These are phyloP conservation scores for Aspergillus incahuasiensis DNA, from an alignment of 495 filamentous ascomycete species.

Conservation along the genomic window DNA sequence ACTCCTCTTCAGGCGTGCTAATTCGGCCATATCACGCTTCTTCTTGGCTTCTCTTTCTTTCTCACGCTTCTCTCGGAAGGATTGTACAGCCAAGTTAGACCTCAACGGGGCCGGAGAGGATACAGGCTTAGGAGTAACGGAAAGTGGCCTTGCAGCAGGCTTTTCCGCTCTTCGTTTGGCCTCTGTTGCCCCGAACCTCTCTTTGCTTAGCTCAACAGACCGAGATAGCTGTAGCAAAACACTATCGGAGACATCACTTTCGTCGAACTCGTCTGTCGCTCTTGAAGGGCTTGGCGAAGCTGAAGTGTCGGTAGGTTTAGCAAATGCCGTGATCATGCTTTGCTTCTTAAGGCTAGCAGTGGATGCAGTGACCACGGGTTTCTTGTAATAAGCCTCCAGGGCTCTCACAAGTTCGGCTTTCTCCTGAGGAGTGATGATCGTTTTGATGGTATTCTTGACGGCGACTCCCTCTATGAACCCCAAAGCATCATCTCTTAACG, in stretches of 20 bases:
- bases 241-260: conserved; percentile 34
- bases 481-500: conserved; percentile 56
- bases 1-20: conserved; percentile 59
- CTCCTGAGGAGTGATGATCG: conserved; percentile 69
- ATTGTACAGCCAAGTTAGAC: conserved; percentile 33
- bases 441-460: conserved; percentile 55
- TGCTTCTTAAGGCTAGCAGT: conserved; percentile 55
- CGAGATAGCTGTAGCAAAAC: conserved; percentile 41
- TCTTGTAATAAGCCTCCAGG: conserved; percentile 69
- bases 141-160: conserved; percentile 32
- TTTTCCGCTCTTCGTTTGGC: conserved; percentile 32
- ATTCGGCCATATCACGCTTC: conserved; percentile 61
- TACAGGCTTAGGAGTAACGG: conserved; percentile 25
- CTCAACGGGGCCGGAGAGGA: conserved; percentile 29
- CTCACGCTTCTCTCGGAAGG: conserved; percentile 65
- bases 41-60: conserved; percentile 70
- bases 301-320: conserved; percentile 38
- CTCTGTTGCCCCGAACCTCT: conserved; percentile 34
- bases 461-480: conserved; percentile 57
- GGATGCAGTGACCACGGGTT: conserved; percentile 42
- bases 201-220: conserved; percentile 47
- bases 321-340: conserved; percentile 62
- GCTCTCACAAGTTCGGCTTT: conserved; percentile 78
- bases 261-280: conserved; percentile 43
- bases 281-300: conserved; percentile 28